phyloP scores from a whole-genome alignment of 257 asterid genomes.

The Fraxinus quadrangulata region DNA sequence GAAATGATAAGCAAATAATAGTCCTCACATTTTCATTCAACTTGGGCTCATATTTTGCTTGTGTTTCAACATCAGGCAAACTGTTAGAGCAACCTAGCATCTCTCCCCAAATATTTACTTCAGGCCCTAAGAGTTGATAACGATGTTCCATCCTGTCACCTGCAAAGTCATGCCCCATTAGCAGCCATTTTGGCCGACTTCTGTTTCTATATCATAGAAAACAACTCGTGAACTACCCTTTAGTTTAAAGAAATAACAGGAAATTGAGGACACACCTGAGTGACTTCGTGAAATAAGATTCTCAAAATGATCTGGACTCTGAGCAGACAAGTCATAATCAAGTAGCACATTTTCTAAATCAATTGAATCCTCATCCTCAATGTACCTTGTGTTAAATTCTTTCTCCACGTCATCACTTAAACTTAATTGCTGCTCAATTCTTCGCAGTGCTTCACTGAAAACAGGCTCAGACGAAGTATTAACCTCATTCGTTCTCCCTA shows the following conservation, averaged over 20 bases:
- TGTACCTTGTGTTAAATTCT: constrained; percentile 34
- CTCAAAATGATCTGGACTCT: constrained; percentile 42
- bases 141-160: constrained; percentile 43
- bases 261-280: constrained; percentile 36
- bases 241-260: constrained; percentile 20
- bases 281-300: constrained; percentile 36
- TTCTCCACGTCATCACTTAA: constrained; percentile 60
- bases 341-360: constrained; percentile 40
- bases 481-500: constrained; percentile 45
- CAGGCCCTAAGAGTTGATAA: constrained; percentile 39
- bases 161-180: constrained; percentile 40
- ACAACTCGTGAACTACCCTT: not conserved
- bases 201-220: constrained; percentile 3
- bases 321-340: constrained; percentile 47
- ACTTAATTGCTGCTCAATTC: constrained; percentile 75
- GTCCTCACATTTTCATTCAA: constrained; percentile 4
- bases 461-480: constrained; percentile 48
- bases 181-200: constrained; percentile 21
- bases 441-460: constrained; percentile 61
- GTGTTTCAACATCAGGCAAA: constrained; percentile 43
- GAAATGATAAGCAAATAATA: not conserved
- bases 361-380: constrained; percentile 47
- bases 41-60: constrained; percentile 23
- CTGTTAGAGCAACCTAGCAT: constrained; percentile 45
- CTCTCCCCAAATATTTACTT: constrained; percentile 56